These are phyloP conservation scores for Cyclaneusma minus DNA, from an alignment of 2,329 filamentous ascomycete genomes.

Conservation along the genomic window DNA sequence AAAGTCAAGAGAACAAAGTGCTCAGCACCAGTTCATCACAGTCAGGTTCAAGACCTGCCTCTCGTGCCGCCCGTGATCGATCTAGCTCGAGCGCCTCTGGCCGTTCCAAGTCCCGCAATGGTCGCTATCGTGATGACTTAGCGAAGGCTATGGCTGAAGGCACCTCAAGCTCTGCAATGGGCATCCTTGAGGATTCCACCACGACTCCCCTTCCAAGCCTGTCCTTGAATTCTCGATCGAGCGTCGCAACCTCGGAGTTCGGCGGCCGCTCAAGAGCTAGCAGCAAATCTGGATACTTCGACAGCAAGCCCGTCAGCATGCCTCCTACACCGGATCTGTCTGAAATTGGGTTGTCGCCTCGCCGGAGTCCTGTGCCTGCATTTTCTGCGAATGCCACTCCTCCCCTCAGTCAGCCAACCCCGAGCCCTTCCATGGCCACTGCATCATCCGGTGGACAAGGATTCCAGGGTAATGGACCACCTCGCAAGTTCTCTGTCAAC, in stretches of 20 bases:
- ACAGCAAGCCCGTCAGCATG: no score
- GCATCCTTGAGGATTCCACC: constrained; percentile 9
- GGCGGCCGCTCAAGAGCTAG: constrained; percentile 8
- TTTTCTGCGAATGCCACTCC: constrained; percentile 17
- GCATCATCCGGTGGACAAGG: constrained; percentile 10
- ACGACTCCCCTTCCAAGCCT: constrained; percentile 7
- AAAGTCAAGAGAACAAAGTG: constrained; percentile 9
- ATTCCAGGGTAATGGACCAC: constrained; percentile 6
- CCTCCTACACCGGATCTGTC: no score
- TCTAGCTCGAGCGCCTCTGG: constrained; percentile 16
- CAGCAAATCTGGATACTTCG: constrained; percentile 14
- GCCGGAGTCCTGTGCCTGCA: constrained; percentile 16
- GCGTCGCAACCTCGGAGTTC: constrained; percentile 12
- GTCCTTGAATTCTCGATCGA: constrained; percentile 9
- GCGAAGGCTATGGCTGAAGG: constrained; percentile 14
- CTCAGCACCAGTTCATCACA: constrained; percentile 7
- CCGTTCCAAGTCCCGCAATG: constrained; percentile 16
- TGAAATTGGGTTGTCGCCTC: constrained; percentile 14
- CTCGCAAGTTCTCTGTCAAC: constrained; percentile 17
- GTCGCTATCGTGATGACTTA: constrained; percentile 15
- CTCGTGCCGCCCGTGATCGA: constrained; percentile 13
- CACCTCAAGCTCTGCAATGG: constrained; percentile 9
- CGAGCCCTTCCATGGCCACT: constrained; percentile 4
- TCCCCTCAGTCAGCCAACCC: constrained; percentile 10
- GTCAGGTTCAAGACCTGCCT: constrained; percentile 13